phyloP scores from a whole-genome alignment of 108 stramenopile genomes.

The Cyclotella kingstonii region DNA sequence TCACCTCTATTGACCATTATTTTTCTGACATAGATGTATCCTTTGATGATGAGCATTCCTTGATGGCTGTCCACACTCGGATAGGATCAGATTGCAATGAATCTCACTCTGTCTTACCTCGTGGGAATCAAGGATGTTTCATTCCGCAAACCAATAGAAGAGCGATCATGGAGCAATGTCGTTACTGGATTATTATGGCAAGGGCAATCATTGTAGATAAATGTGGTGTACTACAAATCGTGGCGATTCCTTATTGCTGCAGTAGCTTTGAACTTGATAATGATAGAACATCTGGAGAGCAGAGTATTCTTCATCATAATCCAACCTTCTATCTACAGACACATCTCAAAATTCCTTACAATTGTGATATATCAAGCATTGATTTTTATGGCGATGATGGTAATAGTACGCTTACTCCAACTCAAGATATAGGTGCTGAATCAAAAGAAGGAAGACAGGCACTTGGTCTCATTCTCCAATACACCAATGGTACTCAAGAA shows the following conservation, averaged over 20 bases:
- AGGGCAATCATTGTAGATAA: slow-evolving; percentile 18
- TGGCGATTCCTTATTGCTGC: slow-evolving; percentile 46
- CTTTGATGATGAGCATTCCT: slow-evolving; percentile 27
- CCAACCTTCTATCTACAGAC: slow-evolving; percentile 48
- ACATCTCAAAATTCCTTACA: slow-evolving; percentile 13
- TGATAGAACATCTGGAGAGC: too few species aligned
- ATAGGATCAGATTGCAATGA: slow-evolving; percentile 35
- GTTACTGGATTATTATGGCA: slow-evolving; percentile 62
- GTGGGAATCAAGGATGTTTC: slow-evolving; percentile 24
- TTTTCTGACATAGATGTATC: slow-evolving; percentile 15
- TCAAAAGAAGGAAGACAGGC: slow-evolving; percentile 64
- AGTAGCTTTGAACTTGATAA: slow-evolving; percentile 4
- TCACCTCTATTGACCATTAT: not conserved
- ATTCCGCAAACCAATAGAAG: slow-evolving; percentile 17
- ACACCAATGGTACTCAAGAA: slow-evolving; percentile 1
- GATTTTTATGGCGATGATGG: slow-evolving; percentile 80
- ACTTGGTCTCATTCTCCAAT: slow-evolving; percentile 50
- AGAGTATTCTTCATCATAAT: not conserved
- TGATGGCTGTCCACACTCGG: slow-evolving; percentile 52
- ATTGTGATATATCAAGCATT: slow-evolving; percentile 35
- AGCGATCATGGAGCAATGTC: slow-evolving; percentile 15
- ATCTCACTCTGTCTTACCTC: slow-evolving; percentile 9
- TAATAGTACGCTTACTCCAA: slow-evolving; percentile 59
- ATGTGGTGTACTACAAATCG: slow-evolving; percentile 40
- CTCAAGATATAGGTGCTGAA: slow-evolving; percentile 38